Evolutionary conservation across 805 yeast genomes (phyloP), one percentile per base, ranked within the genome.

Genomic region (Metschnikowia arizonensis): DNA sequence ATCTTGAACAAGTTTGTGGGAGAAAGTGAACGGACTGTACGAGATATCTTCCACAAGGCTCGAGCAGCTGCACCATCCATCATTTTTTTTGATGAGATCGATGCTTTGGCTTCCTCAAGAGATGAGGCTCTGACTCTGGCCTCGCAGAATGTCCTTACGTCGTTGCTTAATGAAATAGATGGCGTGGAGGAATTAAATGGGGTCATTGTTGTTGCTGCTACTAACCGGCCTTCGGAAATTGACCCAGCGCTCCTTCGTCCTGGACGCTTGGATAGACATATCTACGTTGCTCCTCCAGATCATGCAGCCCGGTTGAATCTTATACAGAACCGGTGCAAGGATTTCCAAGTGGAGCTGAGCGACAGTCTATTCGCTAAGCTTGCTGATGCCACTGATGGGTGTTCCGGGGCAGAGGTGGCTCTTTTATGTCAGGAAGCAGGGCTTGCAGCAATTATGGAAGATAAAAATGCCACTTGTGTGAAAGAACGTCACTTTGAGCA

Each of bases 361-460:
- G 65, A 69, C 0, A 74, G 71, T 15, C 78, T 77, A 19, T 61
- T 87, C 19, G 68, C 68, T 1, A 65, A 61, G 8, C 65, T 88
- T 9, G 89, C 95, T 0, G 63, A 55, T 1, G 57, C 66, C 5
- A 86, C 97, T 0, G 91, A 85, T 0, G 98, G 99, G 0, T 89
- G 95, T 58, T 89, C 97, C 0, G 99, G 99, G 30, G 97, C 98
- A 0, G 99, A 93, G 63, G 87, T 93, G 31, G 95, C 90, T 0
- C 73, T 89, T 17, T 63, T 91, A 17, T 88, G 97, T 56, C 98
- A 90, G 62, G 97, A 91, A 63, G 97, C 98, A 0, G 99, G 99
- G 2, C 67, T 93, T 10, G 79, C 85, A n/a, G 97, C 98, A 0
- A 82, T 93, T 47, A 88, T 88, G 83, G 96, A 88, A 54, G 67